Evolutionary conservation across 768 basidiomycete genomes (phyloP).

Genomic region (Phlegmacium glaucopus): DNA sequence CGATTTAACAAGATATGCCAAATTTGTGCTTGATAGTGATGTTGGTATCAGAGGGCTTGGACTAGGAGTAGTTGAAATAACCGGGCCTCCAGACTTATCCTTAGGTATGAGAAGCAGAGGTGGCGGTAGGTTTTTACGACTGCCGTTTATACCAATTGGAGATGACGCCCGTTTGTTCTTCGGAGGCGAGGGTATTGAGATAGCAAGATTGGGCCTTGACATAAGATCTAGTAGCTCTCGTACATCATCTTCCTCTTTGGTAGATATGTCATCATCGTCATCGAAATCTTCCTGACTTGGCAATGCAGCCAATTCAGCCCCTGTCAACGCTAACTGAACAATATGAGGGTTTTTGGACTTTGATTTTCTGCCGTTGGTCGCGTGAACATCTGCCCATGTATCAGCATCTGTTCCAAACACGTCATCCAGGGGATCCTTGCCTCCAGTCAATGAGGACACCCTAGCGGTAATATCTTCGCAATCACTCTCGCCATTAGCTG

Average conservation of each 20-base stretch:
- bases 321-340: constrained; percentile 51
- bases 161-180: constrained; percentile 31
- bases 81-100: constrained; percentile 24
- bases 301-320: constrained; percentile 29
- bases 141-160: constrained; percentile 18
- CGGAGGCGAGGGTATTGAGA: constrained; percentile 41
- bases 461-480: constrained; percentile 40
- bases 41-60: constrained; percentile 21
- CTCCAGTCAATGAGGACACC: constrained; percentile 29
- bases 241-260: constrained; percentile 39
- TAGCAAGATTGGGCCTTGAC: constrained; percentile 25
- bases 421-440: constrained; percentile 52
- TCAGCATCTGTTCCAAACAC: constrained; percentile 67
- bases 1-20: constrained; percentile 46
- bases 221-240: constrained; percentile 36
- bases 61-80: constrained; percentile 33
- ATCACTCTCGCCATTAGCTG: constrained; percentile 26
- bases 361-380: constrained; percentile 23
- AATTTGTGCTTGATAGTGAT: constrained; percentile 18
- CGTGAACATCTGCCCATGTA: constrained; percentile 55
- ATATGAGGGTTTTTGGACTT: constrained; percentile 41
- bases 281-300: constrained; percentile 23
- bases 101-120: constrained; percentile 51
- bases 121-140: constrained; percentile 50
- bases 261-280: constrained; percentile 24